Base-by-base conservation (phyloP, 1,139 yeast species). In the Tardiomyces depauwii region DNA sequence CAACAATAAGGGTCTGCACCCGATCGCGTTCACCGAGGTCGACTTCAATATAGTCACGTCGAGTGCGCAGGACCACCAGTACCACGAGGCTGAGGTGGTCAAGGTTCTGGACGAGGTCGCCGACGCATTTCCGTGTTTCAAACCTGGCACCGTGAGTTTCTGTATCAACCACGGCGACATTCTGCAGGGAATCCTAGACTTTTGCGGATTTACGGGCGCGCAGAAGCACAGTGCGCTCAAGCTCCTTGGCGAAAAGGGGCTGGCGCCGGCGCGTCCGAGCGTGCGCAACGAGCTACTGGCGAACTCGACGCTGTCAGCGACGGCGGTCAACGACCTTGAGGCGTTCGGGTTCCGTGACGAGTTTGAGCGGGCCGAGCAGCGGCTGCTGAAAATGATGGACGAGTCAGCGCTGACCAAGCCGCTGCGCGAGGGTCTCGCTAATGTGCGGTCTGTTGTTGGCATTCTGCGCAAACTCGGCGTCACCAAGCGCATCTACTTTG, bases 21-120 rank as follows among this genome's bases (percentile, higher is more conserved):
- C 98, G 0, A 74, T 78, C 28, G 78, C 78, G 52, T 87, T 80
- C 59, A 78, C 82, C 40, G 95, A 93, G 46, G 78, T 87, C 40
- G 91, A 83, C 55, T 89, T 89, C 64, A 97, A 91, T 62, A 82
- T 89, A 39, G 72, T 83, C 1, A 73, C 85, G 0, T 66, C 70
- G 28, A 77, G 44, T 12, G 40, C 48, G 7, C 18, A 51, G 57
- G 12, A 46, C 52, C 2, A 50, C 50, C 18, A 51, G 76, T 71
- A 76, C 44, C 73, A 82, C 54, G 97, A 91, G 60, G 96, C 96
- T 0, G 98, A 91, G 58, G 78, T 91, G 49, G 68, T 91, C 44
- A 83, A 84, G 55, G 83, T 87, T 1, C 72, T 87, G 36, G 93
- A 84, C 56, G 95, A 87, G 55, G 71, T 88, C 5, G 63, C 84